Base-by-base conservation (phyloP, 2,329 filamentous ascomycete genomes). In the Aspergillus glaucus region DNA sequence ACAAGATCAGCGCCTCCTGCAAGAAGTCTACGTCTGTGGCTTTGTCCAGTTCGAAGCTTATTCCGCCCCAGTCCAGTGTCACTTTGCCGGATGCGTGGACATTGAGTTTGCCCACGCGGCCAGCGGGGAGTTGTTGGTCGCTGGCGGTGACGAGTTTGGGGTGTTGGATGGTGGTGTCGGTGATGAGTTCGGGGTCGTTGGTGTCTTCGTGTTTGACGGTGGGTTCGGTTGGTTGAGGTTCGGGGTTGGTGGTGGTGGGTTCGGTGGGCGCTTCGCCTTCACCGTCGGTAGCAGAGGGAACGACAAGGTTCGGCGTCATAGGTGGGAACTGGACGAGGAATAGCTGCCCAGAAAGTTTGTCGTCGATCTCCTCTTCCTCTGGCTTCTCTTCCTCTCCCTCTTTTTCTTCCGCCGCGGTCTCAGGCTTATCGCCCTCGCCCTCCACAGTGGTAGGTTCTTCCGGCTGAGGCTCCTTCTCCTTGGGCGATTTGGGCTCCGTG, bases 241-340 rank as follows among this genome's bases (percentile, higher is more conserved):
- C 15, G 47, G 14, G 9, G 50, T 30, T 15, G 19, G 34, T 39
- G 45, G 41, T 15, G 15, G 30, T 46, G 26, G 15, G 24, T 47
- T 22, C 30, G 34, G 22, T 44, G 15, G 50, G 50, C n/a, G 46
- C 44, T 30, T 48, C 50, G 19, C 37, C 47, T n/a, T 49, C 52
- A 6, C 45, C 47, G 21, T 21, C 46, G 48, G 22, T 55, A 2
- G 55, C 55, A 12, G 58, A 60, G 1, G 74, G 67, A 8, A 73
- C 60, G 32, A 70, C 56, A 21, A 85, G 73, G 50, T 78, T 77
- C 4, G 82, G 82, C 3, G 83, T 77, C 50, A 82, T 73, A 0
- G 82, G 80, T 10, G 82, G 82, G 57, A 85, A 78, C 62, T 85
- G 82, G 62, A 85, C 79, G 45, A 84, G 71, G 61, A 84, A 84